Percentiles rank a stretch among this genome's conserved stretches.
phyloP scores from a whole-genome alignment of 148 eudicot genomes.

The Chenopodium berlandieri region DNA sequence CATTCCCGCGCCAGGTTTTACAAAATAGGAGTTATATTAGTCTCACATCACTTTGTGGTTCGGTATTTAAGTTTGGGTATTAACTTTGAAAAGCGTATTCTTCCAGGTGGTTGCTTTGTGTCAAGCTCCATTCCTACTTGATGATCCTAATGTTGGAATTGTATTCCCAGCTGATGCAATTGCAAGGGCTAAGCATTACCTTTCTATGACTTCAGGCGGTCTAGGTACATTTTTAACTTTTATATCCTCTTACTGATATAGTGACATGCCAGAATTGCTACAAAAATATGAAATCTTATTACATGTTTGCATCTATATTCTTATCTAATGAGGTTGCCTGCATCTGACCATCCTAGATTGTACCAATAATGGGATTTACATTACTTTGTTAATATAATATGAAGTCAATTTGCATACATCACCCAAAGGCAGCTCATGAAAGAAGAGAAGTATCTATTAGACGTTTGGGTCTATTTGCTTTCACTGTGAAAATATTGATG shows the following conservation, averaged over 20 bases:
- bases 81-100: conserved; percentile 15
- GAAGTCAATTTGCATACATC: neutral
- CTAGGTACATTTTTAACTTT: conserved; percentile 51
- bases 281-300: neutral
- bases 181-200: conserved; percentile 90
- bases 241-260: neutral
- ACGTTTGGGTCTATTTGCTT: neutral
- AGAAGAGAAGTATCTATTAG: neutral
- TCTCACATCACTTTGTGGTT: conserved; percentile 2
- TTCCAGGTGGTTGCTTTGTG: conserved; percentile 94
- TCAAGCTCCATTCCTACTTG: conserved; percentile 98
- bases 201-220: conserved; percentile 82
- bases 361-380: neutral
- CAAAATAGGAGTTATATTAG: neutral
- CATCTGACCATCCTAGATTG: neutral
- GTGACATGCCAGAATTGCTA: neutral
- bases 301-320: conserved; percentile 4
- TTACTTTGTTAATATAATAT: neutral
- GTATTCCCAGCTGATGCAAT: conserved; percentile 96
- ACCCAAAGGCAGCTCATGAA: neutral
- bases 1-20: conserved; percentile 92
- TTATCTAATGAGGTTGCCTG: conserved; percentile 3
- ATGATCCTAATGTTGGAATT: conserved; percentile 95
- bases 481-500: neutral
- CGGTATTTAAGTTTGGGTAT: neutral